phyloP scores from a whole-genome alignment of 2,329 filamentous ascomycete genomes.

The Arthrobotrys entomopaga region DNA sequence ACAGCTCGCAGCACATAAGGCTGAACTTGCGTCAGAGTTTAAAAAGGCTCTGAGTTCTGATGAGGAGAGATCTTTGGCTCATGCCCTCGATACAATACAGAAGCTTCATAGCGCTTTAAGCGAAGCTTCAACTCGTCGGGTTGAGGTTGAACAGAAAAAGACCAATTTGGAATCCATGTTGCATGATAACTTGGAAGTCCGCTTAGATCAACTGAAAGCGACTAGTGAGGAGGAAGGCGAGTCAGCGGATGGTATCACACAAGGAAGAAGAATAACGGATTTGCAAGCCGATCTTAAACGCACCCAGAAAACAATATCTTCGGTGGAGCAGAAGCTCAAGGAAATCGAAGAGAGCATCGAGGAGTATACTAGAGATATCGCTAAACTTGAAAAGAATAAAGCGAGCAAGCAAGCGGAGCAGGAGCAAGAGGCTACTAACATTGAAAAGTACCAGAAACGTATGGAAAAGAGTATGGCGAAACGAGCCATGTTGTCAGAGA shows the following conservation, averaged over 20 bases:
- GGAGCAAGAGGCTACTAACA: constrained; percentile 75
- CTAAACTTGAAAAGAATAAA: constrained; percentile 62
- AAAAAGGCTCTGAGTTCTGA: constrained; percentile 84
- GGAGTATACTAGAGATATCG: constrained; percentile 61
- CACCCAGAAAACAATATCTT: constrained; percentile 73
- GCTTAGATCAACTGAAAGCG: constrained; percentile 84
- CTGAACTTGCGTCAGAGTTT: constrained; percentile 85
- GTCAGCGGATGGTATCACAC: constrained; percentile 68
- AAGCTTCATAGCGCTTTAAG: constrained; percentile 80
- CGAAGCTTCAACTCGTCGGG: constrained; percentile 76
- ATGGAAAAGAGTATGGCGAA: constrained; percentile 93
- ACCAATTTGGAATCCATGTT: constrained; percentile 85
- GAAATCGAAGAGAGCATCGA: constrained; percentile 81
- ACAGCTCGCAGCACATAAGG: constrained; percentile 78
- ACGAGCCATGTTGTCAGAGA: constrained; percentile 79
- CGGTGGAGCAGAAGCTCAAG: constrained; percentile 74
- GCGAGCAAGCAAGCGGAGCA: constrained; percentile 67
- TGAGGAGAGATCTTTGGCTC: constrained; percentile 84
- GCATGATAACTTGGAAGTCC: constrained; percentile 86
- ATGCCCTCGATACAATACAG: constrained; percentile 74
- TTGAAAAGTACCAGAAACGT: constrained; percentile 85
- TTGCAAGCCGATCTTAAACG: constrained; percentile 83
- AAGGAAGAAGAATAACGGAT: constrained; percentile 75
- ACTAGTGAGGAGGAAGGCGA: constrained; percentile 66
- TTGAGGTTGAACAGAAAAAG: constrained; percentile 82